Conservation (phyloP, 176 grass and related monocot genomes). For the Oryza glumipatula region DNA sequence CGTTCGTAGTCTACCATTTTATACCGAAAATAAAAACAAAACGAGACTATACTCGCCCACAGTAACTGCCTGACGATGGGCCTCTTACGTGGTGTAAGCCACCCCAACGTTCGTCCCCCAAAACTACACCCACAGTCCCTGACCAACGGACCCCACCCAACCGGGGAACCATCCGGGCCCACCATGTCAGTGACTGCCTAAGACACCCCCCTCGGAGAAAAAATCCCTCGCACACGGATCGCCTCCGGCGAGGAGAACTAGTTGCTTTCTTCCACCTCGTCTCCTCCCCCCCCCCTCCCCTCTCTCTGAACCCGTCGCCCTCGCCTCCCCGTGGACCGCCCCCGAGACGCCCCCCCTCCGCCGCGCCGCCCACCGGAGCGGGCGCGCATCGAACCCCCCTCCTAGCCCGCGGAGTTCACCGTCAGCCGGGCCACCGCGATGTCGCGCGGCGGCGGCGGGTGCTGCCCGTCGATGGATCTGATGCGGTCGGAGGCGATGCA, state of each 20-base stretch:
- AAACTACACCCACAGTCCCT: background rate
- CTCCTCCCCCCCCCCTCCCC: background rate
- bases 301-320: background rate
- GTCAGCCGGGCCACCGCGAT: constrained; percentile 4
- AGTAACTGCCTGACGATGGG: too few relatives aligned
- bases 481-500: constrained; percentile 99
- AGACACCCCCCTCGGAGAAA: background rate
- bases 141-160: background rate
- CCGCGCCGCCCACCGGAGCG: constrained; percentile 17
- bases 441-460: constrained; percentile 49
- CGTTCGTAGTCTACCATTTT: too few relatives aligned
- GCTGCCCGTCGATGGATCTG: constrained; percentile 89
- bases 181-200: background rate
- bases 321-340: constrained; percentile 1
- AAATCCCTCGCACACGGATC: background rate
- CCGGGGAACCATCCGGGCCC: background rate
- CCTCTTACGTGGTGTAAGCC: too few relatives aligned
- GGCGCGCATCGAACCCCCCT: background rate
- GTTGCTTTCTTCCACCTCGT: background rate
- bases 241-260: background rate
- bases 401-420: background rate
- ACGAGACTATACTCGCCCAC: too few relatives aligned
- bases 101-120: background rate
- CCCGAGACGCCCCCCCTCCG: background rate
- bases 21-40: too few relatives aligned